Evolutionary conservation across 164 flowering plant genomes (phyloP), one percentile per base, ranked within the genome.

Genomic region (Kalanchoe fedtschenkoi): DNA sequence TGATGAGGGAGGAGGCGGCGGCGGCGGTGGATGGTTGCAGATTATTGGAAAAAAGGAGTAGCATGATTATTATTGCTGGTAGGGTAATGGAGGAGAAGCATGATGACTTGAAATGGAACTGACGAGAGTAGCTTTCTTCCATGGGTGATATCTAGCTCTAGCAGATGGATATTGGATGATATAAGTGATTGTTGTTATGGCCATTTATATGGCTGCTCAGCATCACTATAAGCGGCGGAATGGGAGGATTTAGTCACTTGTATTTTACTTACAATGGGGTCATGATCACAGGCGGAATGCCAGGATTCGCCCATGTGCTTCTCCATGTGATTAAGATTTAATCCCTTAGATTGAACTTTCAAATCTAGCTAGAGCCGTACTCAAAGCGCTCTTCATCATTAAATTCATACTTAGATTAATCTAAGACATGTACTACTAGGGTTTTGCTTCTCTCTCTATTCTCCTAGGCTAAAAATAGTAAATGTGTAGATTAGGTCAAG

Each of bases 31-130:
- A 32, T 34, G 30, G 30, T 10, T 29, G 44, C 51, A 39, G n/a
- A n/a, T n/a, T 42, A 64, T 26, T 66, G 38, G 68, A 54, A 26
- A 68, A 15, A 15, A 66, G 6, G 2, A 71, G 41, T 35, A 70
- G 34, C 14, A 62, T 8, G 26, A 62, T 13, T 46, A 68, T 32
- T 13, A 62, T 32, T 37, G 53, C 1, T 6, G 38, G 16, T 38
- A 65, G 66, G 37, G 34, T 9, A 21, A 34, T 17, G 39, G 1
- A 19, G 46, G 14, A 13, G 14, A 58, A 58, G 26, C 61, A 33
- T 58, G 21, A 16, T 58, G 21, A 16, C 39, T 35, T 16, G 10
- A 33, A 19, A 21, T 58, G 37, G 61, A 34, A 47, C 24, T 47
- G 55, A 41, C 24, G 55, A 41, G 26, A 19, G 39, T 28, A 17